Base-by-base conservation (phyloP, 1,139 yeast genomes). In the Kazachstania sp. region DNA sequence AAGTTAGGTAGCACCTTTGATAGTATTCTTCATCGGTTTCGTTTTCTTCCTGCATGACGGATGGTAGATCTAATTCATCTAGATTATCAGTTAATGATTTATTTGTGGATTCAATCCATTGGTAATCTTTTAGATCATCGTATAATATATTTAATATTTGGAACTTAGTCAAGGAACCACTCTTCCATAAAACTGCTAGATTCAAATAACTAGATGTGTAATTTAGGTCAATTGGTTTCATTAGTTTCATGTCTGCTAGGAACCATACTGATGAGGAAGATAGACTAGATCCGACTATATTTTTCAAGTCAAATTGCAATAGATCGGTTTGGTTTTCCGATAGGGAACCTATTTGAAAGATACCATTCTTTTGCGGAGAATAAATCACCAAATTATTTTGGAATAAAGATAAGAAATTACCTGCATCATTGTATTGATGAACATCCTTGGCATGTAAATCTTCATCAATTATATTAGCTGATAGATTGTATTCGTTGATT, bases 121-220 rank as follows among this genome's bases (percentile, higher is more conserved):
- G 54, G 37, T 51, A 53, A 8, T 46, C 49, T 29, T 49, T 51
- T 43, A 56, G 50, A 30, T 50, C 44, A 12, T 63, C 65, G 28
- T 63, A 60, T 23, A 59, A 49, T 29, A 72, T 49, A 19, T 60
- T 59, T 34, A 69, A 53, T 9, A 66, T 57, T 48, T 72, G 71
- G 28, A 77, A 59, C 26, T 72, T 67, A 3, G 82, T 75, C 1
- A 78, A 70, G 2, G 77, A 74, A 52, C 82, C 81, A 50, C 85
- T 78, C 56, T 81, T 82, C 86, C 86, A 81, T 38, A 81, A 66
- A 1, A 78, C 66, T 57, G 69, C 64, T 6, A 74, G 53, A 42
- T 62, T 60, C 6, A 54, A 39, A 38, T 57, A 55, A 29, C 54
- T 49, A 4, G 50, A 32, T 3, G 50, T 37, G 4, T 54, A 48